A percentile compares a stretch with the other conserved stretches of the same genome.
Conservation (phyloP, 2,329 filamentous ascomycete species). For the Colletotrichum paranaense region DNA sequence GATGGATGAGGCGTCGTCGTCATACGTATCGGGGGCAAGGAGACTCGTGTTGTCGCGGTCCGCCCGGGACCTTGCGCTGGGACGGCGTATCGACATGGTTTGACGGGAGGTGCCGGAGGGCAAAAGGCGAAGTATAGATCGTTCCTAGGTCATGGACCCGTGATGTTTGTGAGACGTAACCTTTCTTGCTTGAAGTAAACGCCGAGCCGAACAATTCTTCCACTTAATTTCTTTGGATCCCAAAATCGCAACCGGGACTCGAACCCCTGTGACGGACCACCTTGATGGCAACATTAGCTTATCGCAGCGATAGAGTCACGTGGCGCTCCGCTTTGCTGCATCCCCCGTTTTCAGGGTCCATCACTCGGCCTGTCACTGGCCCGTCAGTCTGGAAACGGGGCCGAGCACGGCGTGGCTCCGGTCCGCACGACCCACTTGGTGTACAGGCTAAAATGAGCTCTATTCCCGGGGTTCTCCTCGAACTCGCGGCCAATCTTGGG, state of each 20-base stretch:
- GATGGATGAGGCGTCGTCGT: slow-evolving; percentile 76
- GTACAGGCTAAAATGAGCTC: background rate
- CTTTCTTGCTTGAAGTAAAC: background rate
- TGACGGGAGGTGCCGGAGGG: background rate
- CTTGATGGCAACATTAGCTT: slow-evolving; percentile 14
- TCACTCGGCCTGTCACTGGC: slow-evolving; percentile 18
- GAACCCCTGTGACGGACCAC: slow-evolving; percentile 15
- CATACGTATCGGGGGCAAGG: slow-evolving; percentile 73
- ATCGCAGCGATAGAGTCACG: slow-evolving; percentile 9
- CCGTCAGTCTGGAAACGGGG: background rate
- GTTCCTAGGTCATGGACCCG: slow-evolving; percentile 17
- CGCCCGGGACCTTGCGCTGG: slow-evolving; percentile 16
- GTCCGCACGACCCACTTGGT: slow-evolving; percentile 5
- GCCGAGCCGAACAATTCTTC: slow-evolving; percentile 13
- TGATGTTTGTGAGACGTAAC: slow-evolving; percentile 6
- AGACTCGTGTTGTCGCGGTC: slow-evolving; percentile 56
- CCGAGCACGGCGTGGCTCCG: background rate
- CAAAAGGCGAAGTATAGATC: background rate
- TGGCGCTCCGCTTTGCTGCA: background rate
- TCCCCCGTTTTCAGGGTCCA: slow-evolving; percentile 8
- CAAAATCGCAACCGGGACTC: background rate
- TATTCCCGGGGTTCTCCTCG: background rate
- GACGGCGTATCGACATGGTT: slow-evolving; percentile 32
- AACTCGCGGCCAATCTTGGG: background rate
- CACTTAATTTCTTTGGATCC: slow-evolving; percentile 1